Percentiles rank a stretch among this genome's conserved stretches.
Conservation (phyloP, 1,284 basidiomycete genomes). For the Irpex sp. region DNA sequence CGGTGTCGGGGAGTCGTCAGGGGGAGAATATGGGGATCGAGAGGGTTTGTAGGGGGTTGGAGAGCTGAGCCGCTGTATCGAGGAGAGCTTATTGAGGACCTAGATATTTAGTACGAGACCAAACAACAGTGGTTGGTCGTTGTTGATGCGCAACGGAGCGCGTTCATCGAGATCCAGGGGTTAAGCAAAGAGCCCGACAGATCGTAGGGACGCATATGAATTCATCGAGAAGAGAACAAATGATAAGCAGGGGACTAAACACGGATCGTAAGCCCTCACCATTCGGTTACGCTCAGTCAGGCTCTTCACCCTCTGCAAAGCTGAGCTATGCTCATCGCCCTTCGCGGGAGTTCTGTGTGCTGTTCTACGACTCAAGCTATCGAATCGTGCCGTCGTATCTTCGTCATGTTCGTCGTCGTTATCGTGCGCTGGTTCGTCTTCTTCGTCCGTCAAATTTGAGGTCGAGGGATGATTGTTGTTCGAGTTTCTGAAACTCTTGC, state of each 20-base stretch:
- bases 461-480: slow-evolving; percentile 10
- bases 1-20: slow-evolving; percentile 19
- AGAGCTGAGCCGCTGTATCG: slow-evolving; percentile 42
- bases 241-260: not conserved
- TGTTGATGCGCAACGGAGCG: slow-evolving; percentile 2
- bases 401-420: slow-evolving; percentile 39
- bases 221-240: not conserved
- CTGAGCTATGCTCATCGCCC: slow-evolving; percentile 47
- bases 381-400: slow-evolving; percentile 60
- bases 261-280: slow-evolving; percentile 33
- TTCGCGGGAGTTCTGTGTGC: slow-evolving; percentile 19
- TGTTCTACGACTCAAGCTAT: slow-evolving; percentile 32
- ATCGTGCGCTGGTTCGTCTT: slow-evolving; percentile 26
- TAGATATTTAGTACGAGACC: slow-evolving; percentile 20
- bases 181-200: not conserved
- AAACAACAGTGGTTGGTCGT: not conserved
- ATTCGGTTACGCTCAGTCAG: slow-evolving; percentile 66
- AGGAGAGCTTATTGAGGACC: slow-evolving; percentile 65
- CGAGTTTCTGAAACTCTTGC: slow-evolving; percentile 21
- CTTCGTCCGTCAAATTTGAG: slow-evolving; percentile 32
- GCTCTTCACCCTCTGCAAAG: slow-evolving; percentile 61
- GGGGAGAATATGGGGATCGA: slow-evolving; percentile 10
- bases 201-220: not conserved
- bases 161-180: slow-evolving; percentile 15
- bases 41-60: slow-evolving; percentile 29